Evolutionary conservation across 805 yeast genomes (phyloP), one percentile per base, ranked within the genome.

Genomic region (Lipomyces chichibuensis): DNA sequence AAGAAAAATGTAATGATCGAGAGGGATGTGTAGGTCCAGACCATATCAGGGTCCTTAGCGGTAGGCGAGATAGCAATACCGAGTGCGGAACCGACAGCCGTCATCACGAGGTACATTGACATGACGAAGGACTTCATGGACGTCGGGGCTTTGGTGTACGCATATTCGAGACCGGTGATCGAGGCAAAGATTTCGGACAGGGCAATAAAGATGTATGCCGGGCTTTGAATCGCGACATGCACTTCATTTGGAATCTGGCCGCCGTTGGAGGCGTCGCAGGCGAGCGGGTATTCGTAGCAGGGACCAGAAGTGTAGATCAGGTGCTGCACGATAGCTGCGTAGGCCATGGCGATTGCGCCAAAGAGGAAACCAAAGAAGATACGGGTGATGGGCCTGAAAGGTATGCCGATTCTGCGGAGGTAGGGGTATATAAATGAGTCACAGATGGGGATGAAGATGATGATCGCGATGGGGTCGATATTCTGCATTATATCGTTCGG

Each of bases 401-500:
- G 82, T 76, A 87, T 76, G 70, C 84, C 80, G 61, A 80, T 67
- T 71, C 73, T 80, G 76, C 86, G 82, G 69, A 86, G 77, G 52
- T 76, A 66, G 58, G 89, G 89, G 77, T 84, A 90, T 14, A 88
- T 65, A n/a, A 82, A 72, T 67, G 82, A 78, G 77, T 90, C 91
- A 77, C 84, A 83, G 72, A 90, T 81, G 66, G 96, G 96, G 71
- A 90, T 88, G 77, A 89, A 87, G n/a, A 90, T 80, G 72, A 90
- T 88, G 72, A 90, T 84, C 52, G 91, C 88, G 73, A 90, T 80
- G 35, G 95, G 89, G 78, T 90, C 89, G 72, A 90, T 84, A 75
- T 87, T 88, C 78, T 87, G 89, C 81, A 90, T 84, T 73, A 90
- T 82, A 81, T 90, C 96, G 76, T 90, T 90, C 71, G 96, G 95